A percentile compares a stretch with the other conserved stretches of the same genome.
These are phyloP conservation scores for Taphrina flavorubra DNA, from an alignment of 1,139 yeast genomes.

Conservation along the genomic window DNA sequence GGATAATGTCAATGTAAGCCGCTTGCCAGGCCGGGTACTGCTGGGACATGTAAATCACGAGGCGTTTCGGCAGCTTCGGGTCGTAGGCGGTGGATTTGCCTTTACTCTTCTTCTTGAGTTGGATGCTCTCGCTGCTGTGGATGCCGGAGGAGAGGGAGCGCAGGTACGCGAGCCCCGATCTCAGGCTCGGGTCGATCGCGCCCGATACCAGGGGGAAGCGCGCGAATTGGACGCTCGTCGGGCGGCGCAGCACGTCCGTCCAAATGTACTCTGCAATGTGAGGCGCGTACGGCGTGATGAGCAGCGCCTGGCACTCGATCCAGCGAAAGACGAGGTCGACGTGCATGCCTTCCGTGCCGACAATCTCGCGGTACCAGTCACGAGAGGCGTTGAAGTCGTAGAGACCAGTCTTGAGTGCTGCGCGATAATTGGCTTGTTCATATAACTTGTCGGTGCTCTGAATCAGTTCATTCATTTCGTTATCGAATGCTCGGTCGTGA, in stretches of 20 bases:
- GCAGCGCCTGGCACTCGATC: conserved; percentile 81
- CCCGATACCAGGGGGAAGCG: conserved; percentile 75
- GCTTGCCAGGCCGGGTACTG: conserved; percentile 98
- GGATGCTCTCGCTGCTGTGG: conserved; percentile 90
- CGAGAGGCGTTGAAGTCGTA: conserved; percentile 94
- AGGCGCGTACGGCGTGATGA: conserved; percentile 92
- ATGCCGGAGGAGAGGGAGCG: conserved; percentile 78
- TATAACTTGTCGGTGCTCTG: conserved; percentile 74
- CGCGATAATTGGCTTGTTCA: conserved; percentile 76
- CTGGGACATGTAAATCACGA: conserved; percentile 73
- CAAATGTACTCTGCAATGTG: conserved; percentile 92
- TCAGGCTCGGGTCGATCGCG: conserved; percentile 65
- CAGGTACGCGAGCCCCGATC: conserved; percentile 77
- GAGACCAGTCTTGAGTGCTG: conserved; percentile 85
- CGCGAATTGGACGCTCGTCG: conserved; percentile 71
- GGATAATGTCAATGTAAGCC: conserved; percentile 79
- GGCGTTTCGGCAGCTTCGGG: conserved; percentile 69
- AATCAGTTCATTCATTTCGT: conserved; percentile 86
- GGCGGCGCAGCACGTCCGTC: conserved; percentile 73
- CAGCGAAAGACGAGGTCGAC: conserved; percentile 77
- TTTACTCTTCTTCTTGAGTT: conserved; percentile 89
- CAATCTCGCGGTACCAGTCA: conserved; percentile 91
- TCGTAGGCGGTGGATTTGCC: conserved; percentile 76
- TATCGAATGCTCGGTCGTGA: conserved; percentile 87
- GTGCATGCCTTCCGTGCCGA: conserved; percentile 70